Percentiles rank a stretch among this genome's conserved stretches.
Conservation (phyloP, 495 filamentous ascomycete genomes). For the Evansstolkia leycettana region DNA sequence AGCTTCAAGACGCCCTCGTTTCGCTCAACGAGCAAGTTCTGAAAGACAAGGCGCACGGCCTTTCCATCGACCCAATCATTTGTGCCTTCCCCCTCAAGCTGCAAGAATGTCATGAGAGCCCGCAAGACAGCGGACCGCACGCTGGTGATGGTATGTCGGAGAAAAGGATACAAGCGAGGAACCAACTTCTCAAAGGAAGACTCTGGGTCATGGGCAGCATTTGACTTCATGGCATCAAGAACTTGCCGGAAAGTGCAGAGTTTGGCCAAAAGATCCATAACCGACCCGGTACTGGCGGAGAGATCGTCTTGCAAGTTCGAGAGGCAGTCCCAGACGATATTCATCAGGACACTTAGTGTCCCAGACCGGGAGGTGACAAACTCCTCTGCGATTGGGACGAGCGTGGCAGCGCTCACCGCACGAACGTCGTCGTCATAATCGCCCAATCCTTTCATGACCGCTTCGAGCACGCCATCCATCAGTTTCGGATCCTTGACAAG, state of each 20-base stretch:
- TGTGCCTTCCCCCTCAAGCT: constrained; percentile 69
- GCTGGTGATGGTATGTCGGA: constrained; percentile 92
- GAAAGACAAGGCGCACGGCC: constrained; percentile 77
- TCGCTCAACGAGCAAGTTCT: constrained; percentile 89
- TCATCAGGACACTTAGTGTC: constrained; percentile 68
- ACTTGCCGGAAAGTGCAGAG: constrained; percentile 92
- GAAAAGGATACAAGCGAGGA: constrained; percentile 86
- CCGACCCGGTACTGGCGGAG: constrained; percentile 90
- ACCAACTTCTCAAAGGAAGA: constrained; percentile 86
- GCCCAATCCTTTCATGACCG: constrained; percentile 88
- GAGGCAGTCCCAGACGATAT: constrained; percentile 94
- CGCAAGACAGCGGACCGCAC: constrained; percentile 88
- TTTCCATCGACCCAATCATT: constrained; percentile 89
- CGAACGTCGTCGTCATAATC: constrained; percentile 93
- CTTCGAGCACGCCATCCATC: constrained; percentile 83
- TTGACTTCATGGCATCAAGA: constrained; percentile 83
- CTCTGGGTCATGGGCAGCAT: constrained; percentile 68
- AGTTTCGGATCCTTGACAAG: constrained; percentile 69
- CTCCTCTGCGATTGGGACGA: constrained; percentile 90
- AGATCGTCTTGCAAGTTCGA: constrained; percentile 92
- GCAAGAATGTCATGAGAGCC: constrained; percentile 83
- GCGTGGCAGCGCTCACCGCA: constrained; percentile 87
- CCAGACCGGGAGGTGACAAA: constrained; percentile 72
- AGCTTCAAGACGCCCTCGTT: constrained; percentile 65
- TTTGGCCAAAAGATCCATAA: constrained; percentile 95